phyloP scores from a whole-genome alignment of 169 alveolate species.

The Plasmodium fragile region DNA sequence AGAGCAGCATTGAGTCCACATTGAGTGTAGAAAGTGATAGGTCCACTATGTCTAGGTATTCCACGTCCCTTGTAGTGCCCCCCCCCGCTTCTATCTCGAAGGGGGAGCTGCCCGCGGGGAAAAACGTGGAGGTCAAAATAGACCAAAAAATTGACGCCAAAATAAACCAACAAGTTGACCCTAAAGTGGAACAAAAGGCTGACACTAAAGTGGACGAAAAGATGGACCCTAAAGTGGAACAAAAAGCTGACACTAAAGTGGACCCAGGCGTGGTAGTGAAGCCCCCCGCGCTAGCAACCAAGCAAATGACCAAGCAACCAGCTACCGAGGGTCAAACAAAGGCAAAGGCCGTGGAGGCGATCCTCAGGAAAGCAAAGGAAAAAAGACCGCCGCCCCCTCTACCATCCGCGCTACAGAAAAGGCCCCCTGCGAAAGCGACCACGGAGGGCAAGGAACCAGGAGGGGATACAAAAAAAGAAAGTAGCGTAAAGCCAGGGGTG shows the following conservation, averaged over 20 bases:
- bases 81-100: background rate
- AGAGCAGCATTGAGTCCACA: constrained; percentile 10
- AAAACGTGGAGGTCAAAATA: background rate
- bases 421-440: background rate
- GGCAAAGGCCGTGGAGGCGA: background rate
- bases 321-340: constrained; percentile 12
- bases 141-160: background rate
- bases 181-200: background rate
- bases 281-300: background rate
- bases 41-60: background rate
- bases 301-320: background rate
- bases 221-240: background rate
- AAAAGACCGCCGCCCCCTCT: constrained; percentile 73
- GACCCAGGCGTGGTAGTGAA: background rate
- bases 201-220: background rate
- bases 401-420: constrained; percentile 28
- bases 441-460: background rate
- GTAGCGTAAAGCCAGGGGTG: background rate
- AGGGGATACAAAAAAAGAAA: background rate
- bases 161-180: background rate
- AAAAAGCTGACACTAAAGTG: background rate
- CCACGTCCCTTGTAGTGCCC: background rate
- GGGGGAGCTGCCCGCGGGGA: background rate
- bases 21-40: constrained; percentile 30
- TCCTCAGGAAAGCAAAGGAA: constrained; percentile 13